Evolutionary conservation across 495 filamentous ascomycete species (phyloP).

Genomic region (Hypoxylon subgilvum): DNA sequence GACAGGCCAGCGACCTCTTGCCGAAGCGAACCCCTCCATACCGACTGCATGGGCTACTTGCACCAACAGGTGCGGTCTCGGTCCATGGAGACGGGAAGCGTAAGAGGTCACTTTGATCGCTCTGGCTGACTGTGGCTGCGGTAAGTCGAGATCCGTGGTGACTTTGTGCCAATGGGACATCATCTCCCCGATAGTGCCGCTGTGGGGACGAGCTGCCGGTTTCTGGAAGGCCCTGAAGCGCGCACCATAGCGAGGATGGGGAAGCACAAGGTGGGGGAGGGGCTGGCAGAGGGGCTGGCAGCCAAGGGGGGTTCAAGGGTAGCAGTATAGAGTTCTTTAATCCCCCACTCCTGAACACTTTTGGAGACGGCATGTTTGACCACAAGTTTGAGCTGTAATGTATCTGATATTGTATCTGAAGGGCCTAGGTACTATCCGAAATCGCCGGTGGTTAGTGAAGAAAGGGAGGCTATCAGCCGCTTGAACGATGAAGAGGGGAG

Average conservation of each 20-base stretch:
- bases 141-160: slow-evolving; percentile 7
- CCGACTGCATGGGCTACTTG: slow-evolving; percentile 18
- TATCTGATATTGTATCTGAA: too few species aligned
- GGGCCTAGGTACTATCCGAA: too few species aligned
- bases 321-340: neutral
- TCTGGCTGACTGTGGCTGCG: slow-evolving; percentile 8
- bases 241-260: slow-evolving; percentile 8
- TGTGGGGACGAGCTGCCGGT: slow-evolving; percentile 10
- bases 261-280: slow-evolving; percentile 23
- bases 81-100: slow-evolving; percentile 16
- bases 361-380: slow-evolving; percentile 9
- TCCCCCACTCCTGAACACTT: slow-evolving; percentile 6
- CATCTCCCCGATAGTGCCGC: slow-evolving; percentile 19
- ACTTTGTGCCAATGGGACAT: slow-evolving; percentile 12
- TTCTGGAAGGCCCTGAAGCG: neutral
- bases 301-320: neutral
- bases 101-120: neutral
- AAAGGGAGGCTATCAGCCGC: too few species aligned
- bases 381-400: too few species aligned
- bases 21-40: slow-evolving; percentile 26
- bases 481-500: too few species aligned
- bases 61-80: slow-evolving; percentile 25
- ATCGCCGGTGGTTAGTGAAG: too few species aligned
- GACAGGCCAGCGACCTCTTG: slow-evolving; percentile 12
- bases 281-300: neutral